Evolutionary conservation across 2,329 filamentous ascomycete species (phyloP).

Genomic region (Aspergillus tamarii): DNA sequence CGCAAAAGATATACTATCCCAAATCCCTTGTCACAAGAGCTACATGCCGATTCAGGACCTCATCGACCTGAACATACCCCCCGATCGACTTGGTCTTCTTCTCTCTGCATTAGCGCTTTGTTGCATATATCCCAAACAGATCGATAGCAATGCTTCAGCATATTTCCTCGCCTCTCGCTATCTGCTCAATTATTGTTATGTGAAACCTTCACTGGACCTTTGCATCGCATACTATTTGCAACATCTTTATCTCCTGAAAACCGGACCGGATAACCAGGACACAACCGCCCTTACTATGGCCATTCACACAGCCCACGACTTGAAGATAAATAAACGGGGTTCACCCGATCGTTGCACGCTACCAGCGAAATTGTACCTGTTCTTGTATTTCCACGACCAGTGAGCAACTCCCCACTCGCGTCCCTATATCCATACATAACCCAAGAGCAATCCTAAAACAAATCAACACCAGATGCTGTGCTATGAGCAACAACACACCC

Average conservation of each 20-base stretch:
- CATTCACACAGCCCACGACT: not conserved
- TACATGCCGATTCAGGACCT: not conserved
- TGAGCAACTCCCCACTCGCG: not conserved
- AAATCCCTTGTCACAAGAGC: not conserved
- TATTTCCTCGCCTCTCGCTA: not conserved
- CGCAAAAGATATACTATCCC: not conserved
- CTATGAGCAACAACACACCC: not conserved
- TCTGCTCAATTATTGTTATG: not conserved
- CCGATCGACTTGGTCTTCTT: not conserved
- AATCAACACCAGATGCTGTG: not conserved
- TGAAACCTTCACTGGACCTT: not conserved
- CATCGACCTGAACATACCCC: not conserved
- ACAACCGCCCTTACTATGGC: not conserved
- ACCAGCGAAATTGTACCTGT: not conserved
- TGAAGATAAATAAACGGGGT: not conserved
- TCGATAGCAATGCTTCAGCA: not conserved
- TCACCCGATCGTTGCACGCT: not conserved
- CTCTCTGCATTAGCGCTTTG: not conserved
- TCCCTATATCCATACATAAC: not conserved
- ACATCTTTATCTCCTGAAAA: not conserved
- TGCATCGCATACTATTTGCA: conserved; percentile 1
- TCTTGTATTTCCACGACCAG: conserved; percentile 2
- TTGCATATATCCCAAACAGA: not conserved
- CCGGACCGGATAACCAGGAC: not conserved
- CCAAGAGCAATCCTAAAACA: not conserved